Evolutionary conservation across 2,329 filamentous ascomycete species (phyloP).

Genomic region (Xylaria sp.): DNA sequence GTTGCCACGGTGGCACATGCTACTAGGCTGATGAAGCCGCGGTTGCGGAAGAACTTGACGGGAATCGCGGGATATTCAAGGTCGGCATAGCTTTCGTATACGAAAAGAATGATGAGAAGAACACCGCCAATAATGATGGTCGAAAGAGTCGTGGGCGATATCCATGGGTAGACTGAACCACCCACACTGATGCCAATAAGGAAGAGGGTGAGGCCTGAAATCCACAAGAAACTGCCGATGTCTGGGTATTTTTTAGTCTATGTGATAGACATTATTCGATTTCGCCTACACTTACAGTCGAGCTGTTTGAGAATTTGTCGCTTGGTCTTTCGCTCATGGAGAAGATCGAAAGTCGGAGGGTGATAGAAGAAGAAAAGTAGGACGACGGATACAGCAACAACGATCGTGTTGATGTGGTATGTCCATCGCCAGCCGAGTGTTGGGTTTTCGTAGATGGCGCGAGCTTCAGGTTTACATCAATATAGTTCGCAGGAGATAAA

Average conservation of each 20-base stretch:
- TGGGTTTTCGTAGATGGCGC: conserved; percentile 43
- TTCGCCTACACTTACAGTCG: conserved; percentile 39
- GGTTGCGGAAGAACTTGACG: conserved; percentile 46
- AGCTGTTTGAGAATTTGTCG: conserved; percentile 43
- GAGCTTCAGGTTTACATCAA: conserved; percentile 31
- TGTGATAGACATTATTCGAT: neutral
- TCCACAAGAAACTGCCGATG: conserved; percentile 52
- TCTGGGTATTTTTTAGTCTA: conserved; percentile 25
- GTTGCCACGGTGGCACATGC: conserved; percentile 45
- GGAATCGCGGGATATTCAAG: conserved; percentile 46
- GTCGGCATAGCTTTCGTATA: conserved; percentile 45
- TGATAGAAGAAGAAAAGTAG: conserved; percentile 48
- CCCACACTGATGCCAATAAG: conserved; percentile 55
- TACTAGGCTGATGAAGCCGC: conserved; percentile 45
- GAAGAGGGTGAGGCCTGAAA: conserved; percentile 50
- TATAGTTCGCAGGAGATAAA: neutral
- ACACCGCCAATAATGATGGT: conserved; percentile 45
- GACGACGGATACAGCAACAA: conserved; percentile 42
- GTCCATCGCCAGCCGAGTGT: conserved; percentile 48
- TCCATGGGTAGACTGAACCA: conserved; percentile 50
- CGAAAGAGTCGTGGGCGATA: conserved; percentile 46
- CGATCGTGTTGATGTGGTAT: conserved; percentile 50
- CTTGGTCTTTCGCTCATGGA: conserved; percentile 47
- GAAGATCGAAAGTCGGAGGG: conserved; percentile 47
- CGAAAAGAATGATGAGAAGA: conserved; percentile 44